A percentile compares a stretch with the other conserved stretches of the same genome.
phyloP scores from a whole-genome alignment of 352 stramenopile genomes.

The Globisporangium camurandrum region DNA sequence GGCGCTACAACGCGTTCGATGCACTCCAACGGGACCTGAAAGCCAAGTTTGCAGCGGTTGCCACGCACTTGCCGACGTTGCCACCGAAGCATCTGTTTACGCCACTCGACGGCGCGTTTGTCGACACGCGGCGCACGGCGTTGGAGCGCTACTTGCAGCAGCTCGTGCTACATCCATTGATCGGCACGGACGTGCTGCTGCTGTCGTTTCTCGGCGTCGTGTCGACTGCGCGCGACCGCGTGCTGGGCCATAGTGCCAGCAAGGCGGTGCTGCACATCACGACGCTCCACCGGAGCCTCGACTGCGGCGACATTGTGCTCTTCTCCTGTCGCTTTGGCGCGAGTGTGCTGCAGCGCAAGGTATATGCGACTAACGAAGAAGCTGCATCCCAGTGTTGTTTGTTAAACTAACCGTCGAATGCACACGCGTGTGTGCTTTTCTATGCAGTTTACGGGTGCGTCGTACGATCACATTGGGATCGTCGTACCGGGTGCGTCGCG shows the following conservation, averaged over 20 bases:
- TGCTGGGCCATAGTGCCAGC: conserved; percentile 51
- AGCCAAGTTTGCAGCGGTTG: conserved; percentile 27
- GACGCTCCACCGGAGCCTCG: conserved; percentile 59
- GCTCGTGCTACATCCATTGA: conserved; percentile 34
- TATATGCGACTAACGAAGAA: too few species aligned
- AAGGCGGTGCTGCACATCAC: conserved; percentile 73
- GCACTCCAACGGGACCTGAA: conserved; percentile 23
- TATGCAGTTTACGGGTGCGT: conserved; percentile 55
- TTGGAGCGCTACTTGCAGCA: conserved; percentile 61
- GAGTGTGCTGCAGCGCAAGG: conserved; percentile 73
- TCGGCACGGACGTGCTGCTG: conserved; percentile 53
- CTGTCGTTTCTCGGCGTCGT: conserved; percentile 75
- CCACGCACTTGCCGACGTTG: conserved; percentile 37
- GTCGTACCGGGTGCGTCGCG: conserved; percentile 59
- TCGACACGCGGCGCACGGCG: conserved; percentile 47
- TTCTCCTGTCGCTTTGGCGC: conserved; percentile 77
- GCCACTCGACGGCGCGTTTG: conserved; percentile 50
- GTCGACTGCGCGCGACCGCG: conserved; percentile 50
- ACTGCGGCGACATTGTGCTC: conserved; percentile 69
- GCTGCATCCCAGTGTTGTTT: too few species aligned
- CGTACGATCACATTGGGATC: conserved; percentile 78
- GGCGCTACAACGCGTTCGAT: conserved; percentile 68
- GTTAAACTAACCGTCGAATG: too few species aligned
- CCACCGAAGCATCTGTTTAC: conserved; percentile 67
- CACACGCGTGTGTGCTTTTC: neutral